phyloP scores from a whole-genome alignment of 2,329 filamentous ascomycete genomes.

The Colletotrichum eleusines region DNA sequence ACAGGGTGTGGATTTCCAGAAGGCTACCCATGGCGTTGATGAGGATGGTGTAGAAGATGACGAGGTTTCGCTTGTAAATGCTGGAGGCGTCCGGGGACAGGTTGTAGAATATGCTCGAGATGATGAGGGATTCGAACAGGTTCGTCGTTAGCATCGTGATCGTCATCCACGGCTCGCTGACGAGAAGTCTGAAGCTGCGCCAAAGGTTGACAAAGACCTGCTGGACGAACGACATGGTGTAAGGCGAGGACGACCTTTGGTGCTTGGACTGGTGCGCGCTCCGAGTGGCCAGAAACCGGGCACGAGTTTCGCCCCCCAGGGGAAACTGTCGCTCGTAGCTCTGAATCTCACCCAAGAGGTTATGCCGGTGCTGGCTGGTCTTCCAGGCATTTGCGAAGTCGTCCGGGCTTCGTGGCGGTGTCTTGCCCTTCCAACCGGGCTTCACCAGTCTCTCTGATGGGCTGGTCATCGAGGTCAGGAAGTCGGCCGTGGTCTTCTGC shows the following conservation, averaged over 20 bases:
- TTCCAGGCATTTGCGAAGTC: conserved; percentile 36
- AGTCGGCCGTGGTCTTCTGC: conserved; percentile 77
- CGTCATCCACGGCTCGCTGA: conserved; percentile 55
- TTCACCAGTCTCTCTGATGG: conserved; percentile 45
- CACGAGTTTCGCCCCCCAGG: conserved; percentile 19
- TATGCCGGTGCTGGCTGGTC: conserved; percentile 1
- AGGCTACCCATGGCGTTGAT: conserved; percentile 61
- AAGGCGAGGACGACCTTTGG: conserved; percentile 59
- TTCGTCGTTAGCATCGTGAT: conserved; percentile 57
- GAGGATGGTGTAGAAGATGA: conserved; percentile 66
- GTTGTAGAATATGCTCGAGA: conserved; percentile 65
- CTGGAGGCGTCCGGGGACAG: conserved; percentile 55
- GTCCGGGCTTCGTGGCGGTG: conserved; percentile 29
- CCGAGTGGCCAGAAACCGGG: conserved; percentile 19
- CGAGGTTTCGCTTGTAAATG: conserved; percentile 60
- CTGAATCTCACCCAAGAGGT: conserved; percentile 24
- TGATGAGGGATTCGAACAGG: conserved; percentile 62
- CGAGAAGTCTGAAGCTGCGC: conserved; percentile 55
- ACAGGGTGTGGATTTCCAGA: conserved; percentile 48
- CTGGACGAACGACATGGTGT: conserved; percentile 60
- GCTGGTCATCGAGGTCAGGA: conserved; percentile 71
- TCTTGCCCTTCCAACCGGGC: conserved; percentile 5
- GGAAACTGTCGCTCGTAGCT: conserved; percentile 25
- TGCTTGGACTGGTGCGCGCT: conserved; percentile 19
- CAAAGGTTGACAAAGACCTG: conserved; percentile 58